phyloP scores from a whole-genome alignment of 2,329 filamentous ascomycete genomes.

The Arthrobotrys entomopaga region DNA sequence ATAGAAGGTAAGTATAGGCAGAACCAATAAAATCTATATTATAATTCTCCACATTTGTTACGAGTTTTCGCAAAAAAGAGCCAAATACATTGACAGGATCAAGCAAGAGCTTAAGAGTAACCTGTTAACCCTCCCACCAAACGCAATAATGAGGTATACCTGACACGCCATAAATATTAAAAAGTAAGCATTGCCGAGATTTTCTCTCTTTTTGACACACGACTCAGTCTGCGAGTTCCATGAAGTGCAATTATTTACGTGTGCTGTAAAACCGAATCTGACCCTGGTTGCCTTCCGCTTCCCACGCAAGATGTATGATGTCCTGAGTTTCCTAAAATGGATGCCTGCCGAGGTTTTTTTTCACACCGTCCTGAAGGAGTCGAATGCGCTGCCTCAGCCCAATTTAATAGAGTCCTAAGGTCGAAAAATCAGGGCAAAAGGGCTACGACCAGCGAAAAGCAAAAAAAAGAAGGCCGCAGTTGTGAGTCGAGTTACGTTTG shows the following conservation, averaged over 20 bases:
- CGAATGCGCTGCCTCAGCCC: neutral
- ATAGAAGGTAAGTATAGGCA: no score
- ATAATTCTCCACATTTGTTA: conserved; percentile 16
- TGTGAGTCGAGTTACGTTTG: neutral
- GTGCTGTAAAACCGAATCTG: conserved; percentile 33
- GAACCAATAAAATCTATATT: neutral
- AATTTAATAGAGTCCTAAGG: conserved; percentile 8
- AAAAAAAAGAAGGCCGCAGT: neutral
- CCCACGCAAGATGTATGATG: conserved; percentile 27
- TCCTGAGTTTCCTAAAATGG: conserved; percentile 32
- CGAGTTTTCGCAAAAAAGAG: neutral
- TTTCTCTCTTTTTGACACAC: neutral
- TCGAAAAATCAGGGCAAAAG: conserved; percentile 3
- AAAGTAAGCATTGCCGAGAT: conserved; percentile 17
- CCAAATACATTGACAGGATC: neutral
- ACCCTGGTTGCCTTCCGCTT: conserved; percentile 55
- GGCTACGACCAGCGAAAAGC: neutral
- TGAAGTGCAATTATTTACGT: conserved; percentile 15
- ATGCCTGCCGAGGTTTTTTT: conserved; percentile 28
- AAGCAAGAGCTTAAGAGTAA: neutral
- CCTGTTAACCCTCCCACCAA: conserved; percentile 1
- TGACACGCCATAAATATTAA: neutral
- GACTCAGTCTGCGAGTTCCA: neutral
- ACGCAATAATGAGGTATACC: conserved; percentile 12
- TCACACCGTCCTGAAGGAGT: conserved; percentile 42